Base-by-base conservation (phyloP, 164 flowering plant genomes). In the Chimonanthus praecox region DNA sequence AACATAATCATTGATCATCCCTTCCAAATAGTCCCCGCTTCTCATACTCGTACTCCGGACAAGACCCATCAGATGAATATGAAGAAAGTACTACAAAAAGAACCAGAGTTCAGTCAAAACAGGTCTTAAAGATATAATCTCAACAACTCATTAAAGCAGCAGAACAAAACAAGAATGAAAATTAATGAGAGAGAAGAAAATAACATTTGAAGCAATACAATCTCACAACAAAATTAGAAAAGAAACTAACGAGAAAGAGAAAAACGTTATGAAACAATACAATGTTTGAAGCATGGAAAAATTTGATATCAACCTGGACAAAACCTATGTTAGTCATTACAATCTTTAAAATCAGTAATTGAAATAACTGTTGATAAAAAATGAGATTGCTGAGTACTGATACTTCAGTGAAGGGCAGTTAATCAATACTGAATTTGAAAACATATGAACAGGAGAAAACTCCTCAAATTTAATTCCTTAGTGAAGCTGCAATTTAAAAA, bases 1-100 rank as follows among this genome's bases (percentile, higher is more conserved):
- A 8, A 87, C 89, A 69, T 88, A 89, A 16, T 90, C 97, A 66
- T 68, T 84, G 6, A 92, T 70, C 90, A 92, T 86, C 45, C 98
- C 97, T 79, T 92, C 97, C 78, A 91, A 68, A 78, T 81, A 85
- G n/a, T 92, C 94, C 49, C 89, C 89, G 74, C 89, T 94, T 80
- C 84, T 84, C 82, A 71, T 60, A 16, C 49, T 79, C 0, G 84
- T 71, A 51, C 74, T 78, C 43, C 89, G 80, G 61, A 75, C 71
- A 3, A 88, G 75, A 47, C 88, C 90, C 97, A 92, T 91, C 51
- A 64, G 49, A 65, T 20, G 13, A 51, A 51, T 51, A 15, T 9
- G 2, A 15, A 9, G 58, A 51, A 51, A 51, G 15, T 51, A 51
- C 58, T 51, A 51, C 1, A 8, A 9, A 51, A 51, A 51, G 9